Evolutionary conservation across 768 basidiomycete species (phyloP), one percentile per base, ranked within the genome.

Genomic region (Xerocomellus chrysenteron): DNA sequence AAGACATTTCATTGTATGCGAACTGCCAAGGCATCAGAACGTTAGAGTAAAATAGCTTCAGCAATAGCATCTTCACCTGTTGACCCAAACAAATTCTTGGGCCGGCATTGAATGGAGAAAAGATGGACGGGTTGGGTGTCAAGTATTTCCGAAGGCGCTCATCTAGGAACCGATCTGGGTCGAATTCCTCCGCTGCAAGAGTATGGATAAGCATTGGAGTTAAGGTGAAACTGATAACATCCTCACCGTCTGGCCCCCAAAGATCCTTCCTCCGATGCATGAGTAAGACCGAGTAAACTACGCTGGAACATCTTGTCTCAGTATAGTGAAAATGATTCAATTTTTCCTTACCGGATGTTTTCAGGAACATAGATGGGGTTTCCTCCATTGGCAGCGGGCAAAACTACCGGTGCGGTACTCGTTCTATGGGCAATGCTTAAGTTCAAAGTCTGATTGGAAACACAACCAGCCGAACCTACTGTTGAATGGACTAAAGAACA

Each of bases 121-220:
- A 80, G 50, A 80, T 79, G 70, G 75, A 79, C 0, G 84, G 83
- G 59, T 84, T 84, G 7, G 78, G 75, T 0, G 74, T 78, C 57
- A 84, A 64, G 59, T 86, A 83, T 58, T 81, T 84, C 5, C 76
- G 73, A 41, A 85, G 50, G 4, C 86, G 75, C 32, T 81, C 80
- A 57, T 88, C 86, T 39, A 88, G 66, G 76, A 86, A 88, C 2
- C 86, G 77, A 56, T 86, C 82, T 0, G 87, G 87, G 63, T 88
- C 86, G 59, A 87, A 89, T 54, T 71, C 60, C 4, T 78, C 65
- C n/a, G 84, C 84, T 85, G 46, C 10, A 19, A 24, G 17, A 47
- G 44, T 19, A n/a, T 21, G 21, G 21, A 21, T 57, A 33, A 57
- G 52, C 30, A 41, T 37, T 5, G 32, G 11, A 17, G 28, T 21